Percentiles rank a stretch among this genome's conserved stretches.
phyloP scores from a whole-genome alignment of 2,329 filamentous ascomycete genomes.

The Aphanocladium album region DNA sequence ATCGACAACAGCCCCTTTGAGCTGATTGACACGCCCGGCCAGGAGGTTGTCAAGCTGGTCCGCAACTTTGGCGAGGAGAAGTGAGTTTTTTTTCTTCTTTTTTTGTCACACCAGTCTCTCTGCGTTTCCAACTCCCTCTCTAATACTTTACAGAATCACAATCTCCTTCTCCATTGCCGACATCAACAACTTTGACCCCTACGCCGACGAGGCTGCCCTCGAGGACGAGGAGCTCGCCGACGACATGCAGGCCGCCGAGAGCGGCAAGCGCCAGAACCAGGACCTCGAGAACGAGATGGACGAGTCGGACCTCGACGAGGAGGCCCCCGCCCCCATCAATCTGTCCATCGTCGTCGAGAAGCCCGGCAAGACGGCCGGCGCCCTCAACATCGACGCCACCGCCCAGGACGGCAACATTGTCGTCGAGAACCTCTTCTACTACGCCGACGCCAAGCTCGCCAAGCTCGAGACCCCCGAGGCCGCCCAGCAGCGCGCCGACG shows the following conservation, averaged over 20 bases:
- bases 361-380: conserved; percentile 63
- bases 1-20: conserved; percentile 80
- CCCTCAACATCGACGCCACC: conserved; percentile 78
- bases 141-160: conserved; percentile 32
- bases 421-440: conserved; percentile 89
- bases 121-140: not conserved
- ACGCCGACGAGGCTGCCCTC: conserved; percentile 32
- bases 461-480: conserved; percentile 70
- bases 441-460: conserved; percentile 70
- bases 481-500: conserved; percentile 67
- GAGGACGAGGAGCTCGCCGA: conserved; percentile 36
- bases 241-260: conserved; percentile 47
- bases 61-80: conserved; percentile 84
- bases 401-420: conserved; percentile 82
- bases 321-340: conserved; percentile 68
- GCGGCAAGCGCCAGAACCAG: conserved; percentile 41
- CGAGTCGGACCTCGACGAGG: conserved; percentile 38
- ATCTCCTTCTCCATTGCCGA: conserved; percentile 40
- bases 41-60: conserved; percentile 81
- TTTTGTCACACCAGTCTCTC: no score
- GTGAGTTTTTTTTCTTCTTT: conserved; percentile 45
- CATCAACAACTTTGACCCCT: conserved; percentile 36
- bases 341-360: conserved; percentile 88
- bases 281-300: conserved; percentile 46
- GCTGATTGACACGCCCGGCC: conserved; percentile 73